Conservation (phyloP, 2,329 filamentous ascomycete genomes). For the Tolypocladium guangdongense region DNA sequence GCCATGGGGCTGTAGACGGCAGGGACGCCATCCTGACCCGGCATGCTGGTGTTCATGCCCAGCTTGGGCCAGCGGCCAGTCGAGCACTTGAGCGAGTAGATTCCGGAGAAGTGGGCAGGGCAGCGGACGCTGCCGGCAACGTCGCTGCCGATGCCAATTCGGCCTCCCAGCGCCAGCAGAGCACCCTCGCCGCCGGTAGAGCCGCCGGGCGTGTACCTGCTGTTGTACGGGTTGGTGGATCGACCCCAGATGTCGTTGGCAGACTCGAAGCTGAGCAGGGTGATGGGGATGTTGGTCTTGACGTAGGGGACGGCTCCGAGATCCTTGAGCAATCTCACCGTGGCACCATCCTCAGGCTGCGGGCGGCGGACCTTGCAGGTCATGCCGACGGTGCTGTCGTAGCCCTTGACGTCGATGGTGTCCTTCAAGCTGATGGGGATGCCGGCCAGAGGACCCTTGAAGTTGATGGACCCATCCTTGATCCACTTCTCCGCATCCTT, state of each 20-base stretch:
- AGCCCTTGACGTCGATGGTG: conserved; percentile 68
- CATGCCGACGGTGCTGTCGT: conserved; percentile 75
- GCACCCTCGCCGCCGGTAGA: conserved; percentile 81
- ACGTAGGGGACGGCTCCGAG: conserved; percentile 84
- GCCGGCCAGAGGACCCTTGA: conserved; percentile 74
- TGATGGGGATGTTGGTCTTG: conserved; percentile 85
- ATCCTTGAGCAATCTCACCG: conserved; percentile 70
- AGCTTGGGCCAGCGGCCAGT: conserved; percentile 85
- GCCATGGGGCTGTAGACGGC: conserved; percentile 91
- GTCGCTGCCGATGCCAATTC: conserved; percentile 84
- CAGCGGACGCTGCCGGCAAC: conserved; percentile 81
- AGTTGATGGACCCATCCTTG: conserved; percentile 46
- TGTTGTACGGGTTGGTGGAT: conserved; percentile 71
- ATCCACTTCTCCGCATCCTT: conserved; percentile 67
- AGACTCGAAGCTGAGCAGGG: conserved; percentile 77
- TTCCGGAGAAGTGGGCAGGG: conserved; percentile 82
- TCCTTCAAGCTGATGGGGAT: conserved; percentile 83
- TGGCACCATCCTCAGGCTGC: conserved; percentile 53
- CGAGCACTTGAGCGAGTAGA: conserved; percentile 78
- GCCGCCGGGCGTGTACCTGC: conserved; percentile 77
- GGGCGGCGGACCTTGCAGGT: conserved; percentile 62
- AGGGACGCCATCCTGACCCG: conserved; percentile 80
- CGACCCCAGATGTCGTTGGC: conserved; percentile 71
- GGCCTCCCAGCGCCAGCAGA: conserved; percentile 67
- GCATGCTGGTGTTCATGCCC: conserved; percentile 78